Conservation (phyloP, 108 stramenopile genomes). For the Aurantiochytrium sp. region DNA sequence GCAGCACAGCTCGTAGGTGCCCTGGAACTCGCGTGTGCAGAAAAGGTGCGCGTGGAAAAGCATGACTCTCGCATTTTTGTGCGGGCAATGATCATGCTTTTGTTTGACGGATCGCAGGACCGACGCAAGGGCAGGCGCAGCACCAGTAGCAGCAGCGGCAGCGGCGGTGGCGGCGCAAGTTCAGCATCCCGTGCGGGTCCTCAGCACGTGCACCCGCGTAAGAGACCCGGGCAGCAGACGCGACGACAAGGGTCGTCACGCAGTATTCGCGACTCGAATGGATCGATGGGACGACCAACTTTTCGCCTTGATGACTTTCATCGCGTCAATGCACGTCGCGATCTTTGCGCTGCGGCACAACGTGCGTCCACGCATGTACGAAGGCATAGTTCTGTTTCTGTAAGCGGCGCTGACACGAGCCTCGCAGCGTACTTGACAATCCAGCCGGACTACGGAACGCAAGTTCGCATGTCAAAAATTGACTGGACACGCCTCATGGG, state of each 20-base stretch:
- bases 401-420: not conserved
- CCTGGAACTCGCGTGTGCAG: not conserved
- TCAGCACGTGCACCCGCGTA: no score
- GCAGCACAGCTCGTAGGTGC: not conserved
- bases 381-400: not conserved
- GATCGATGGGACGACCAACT: not conserved
- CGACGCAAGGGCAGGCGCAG: no score
- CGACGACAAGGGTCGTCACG: no score
- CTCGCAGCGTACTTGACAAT: not conserved
- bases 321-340: not conserved
- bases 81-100: not conserved
- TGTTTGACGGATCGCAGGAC: not conserved
- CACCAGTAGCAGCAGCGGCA: no score
- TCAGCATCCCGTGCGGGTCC: no score
- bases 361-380: not conserved
- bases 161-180: no score
- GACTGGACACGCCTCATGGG: not conserved
- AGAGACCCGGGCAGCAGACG: no score
- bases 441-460: not conserved
- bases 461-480: not conserved
- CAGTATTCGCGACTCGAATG: not conserved
- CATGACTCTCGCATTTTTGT: not conserved
- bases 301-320: not conserved
- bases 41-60: not conserved
- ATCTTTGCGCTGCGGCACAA: not conserved